These are phyloP conservation scores for Colletotrichum camelliae DNA, from an alignment of 2,329 filamentous ascomycete genomes.

Conservation along the genomic window DNA sequence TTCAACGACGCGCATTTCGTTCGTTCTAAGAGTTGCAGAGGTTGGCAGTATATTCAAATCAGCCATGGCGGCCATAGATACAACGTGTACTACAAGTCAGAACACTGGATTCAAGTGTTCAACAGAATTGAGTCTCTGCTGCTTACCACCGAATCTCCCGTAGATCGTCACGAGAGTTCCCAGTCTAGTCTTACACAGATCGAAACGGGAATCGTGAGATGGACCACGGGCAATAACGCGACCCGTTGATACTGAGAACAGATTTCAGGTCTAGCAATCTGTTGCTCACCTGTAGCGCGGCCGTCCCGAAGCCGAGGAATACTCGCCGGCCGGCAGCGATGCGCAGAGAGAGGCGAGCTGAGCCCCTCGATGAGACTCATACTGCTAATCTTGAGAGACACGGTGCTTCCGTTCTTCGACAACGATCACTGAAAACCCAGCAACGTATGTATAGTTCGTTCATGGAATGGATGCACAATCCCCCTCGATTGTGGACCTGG, in stretches of 20 bases:
- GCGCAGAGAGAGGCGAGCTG: too few species aligned
- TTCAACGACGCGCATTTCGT: fast-evolving
- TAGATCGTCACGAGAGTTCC: background rate
- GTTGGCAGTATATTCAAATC: background rate
- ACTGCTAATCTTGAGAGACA: background rate
- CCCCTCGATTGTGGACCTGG: too few species aligned
- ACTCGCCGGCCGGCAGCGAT: background rate
- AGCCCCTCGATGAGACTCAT: fast-evolving
- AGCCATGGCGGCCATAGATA: fast-evolving
- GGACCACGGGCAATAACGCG: fast-evolving
- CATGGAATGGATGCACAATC: too few species aligned
- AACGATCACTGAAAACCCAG: background rate
- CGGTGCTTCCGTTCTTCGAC: background rate
- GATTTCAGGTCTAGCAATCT: background rate
- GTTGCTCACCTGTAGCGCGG: background rate
- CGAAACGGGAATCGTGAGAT: background rate
- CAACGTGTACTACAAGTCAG: fast-evolving
- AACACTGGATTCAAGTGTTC: background rate
- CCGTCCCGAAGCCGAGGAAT: background rate
- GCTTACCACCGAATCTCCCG: background rate
- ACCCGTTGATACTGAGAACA: background rate
- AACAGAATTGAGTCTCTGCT: background rate
- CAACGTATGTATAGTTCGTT: background rate
- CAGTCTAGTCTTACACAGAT: background rate
- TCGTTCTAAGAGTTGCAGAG: background rate